Base-by-base conservation (phyloP, 768 basidiomycete species). In the Lentinula sp. region DNA sequence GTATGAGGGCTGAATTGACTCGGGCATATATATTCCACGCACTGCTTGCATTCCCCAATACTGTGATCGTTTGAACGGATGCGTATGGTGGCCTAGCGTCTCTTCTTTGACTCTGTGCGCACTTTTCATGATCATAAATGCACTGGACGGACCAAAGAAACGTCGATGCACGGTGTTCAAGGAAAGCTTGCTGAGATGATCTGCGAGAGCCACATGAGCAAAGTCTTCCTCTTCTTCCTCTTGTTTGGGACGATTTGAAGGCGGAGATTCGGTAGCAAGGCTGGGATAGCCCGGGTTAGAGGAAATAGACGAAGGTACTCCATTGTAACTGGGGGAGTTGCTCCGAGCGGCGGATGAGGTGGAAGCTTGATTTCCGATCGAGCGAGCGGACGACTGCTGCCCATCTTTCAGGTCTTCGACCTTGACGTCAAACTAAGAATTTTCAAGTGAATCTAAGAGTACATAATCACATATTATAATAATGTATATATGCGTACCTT, bases 201-300 rank as follows among this genome's bases (percentile, higher is more conserved):
- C 71, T 7, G 72, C 61, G 9, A 78, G 66, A 16, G 68, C 66
- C 32, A 75, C 68, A 62, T 75, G 72, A 0, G 71, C 68, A 8
- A 74, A 63, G 28, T 75, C 74, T 23, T 74, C 73, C 13, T 63
- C 68, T 49, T 72, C 72, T 52, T 63, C 67, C 9, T 66, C 62
- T 10, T 59, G 45, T 36, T 42, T 66, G 46, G 42, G 64, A 49
- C 58, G 66, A 49, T 18, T 63, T 16, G 33, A 15, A 35, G 57
- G 20, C 6, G 60, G 32, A 43, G 61, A 53, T 62, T 52, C 59
- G 10, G 9, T 43, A 33, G 64, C 61, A 28, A 65, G 33, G 20
- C 61, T 32, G n/a, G 49, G 55, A 15, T 49, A 49, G 7, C 49
- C 48, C 10, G 59, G 41, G 23, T 48, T 46, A 0, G 57, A 59